Conservation (phyloP, 441 rosid genomes). For the Rhodomyrtus psidioides region DNA sequence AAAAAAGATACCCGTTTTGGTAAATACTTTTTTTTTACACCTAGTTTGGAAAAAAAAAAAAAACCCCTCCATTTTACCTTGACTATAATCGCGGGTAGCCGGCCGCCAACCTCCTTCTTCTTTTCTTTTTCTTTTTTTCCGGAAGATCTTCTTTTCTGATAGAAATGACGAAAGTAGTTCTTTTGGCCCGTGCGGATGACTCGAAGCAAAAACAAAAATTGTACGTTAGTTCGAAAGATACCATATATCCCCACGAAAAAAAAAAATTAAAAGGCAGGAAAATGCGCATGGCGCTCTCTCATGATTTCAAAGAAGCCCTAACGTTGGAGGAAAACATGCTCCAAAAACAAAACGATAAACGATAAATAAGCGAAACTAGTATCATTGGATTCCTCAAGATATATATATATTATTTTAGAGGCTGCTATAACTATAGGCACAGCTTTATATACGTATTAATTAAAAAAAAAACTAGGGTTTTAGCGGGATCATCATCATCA, state of each 20-base stretch:
- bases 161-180: background rate
- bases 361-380: background rate
- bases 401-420: background rate
- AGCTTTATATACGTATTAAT: background rate
- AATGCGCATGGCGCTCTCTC: background rate
- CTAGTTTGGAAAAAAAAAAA: no score
- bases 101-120: no score
- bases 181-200: background rate
- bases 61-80: background rate
- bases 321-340: background rate
- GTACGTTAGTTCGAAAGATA: background rate
- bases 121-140: no score
- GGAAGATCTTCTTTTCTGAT: background rate
- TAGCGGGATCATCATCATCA: background rate
- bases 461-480: background rate
- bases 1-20: no score
- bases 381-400: background rate
- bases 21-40: no score
- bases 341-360: background rate
- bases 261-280: background rate
- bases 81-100: background rate
- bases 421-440: background rate
- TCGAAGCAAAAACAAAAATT: background rate
- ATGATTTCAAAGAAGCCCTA: background rate
- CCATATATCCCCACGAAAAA: background rate